phyloP scores from a whole-genome alignment of 768 basidiomycete species.

The Boletus fagicola region DNA sequence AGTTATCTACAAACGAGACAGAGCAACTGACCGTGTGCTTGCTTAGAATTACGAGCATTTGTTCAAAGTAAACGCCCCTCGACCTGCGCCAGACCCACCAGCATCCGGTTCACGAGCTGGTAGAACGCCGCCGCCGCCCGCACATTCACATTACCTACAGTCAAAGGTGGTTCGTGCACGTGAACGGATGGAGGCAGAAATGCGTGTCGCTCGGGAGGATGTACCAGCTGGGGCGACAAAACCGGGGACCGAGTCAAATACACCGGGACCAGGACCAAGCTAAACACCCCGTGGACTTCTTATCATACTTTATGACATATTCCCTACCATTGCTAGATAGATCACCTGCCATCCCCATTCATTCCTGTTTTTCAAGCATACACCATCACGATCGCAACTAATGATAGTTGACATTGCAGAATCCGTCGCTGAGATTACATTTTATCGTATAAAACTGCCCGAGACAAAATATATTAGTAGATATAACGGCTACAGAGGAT shows the following conservation, averaged over 20 bases:
- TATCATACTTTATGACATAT: constrained; percentile 15
- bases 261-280: constrained; percentile 21
- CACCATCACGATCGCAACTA: constrained; percentile 15
- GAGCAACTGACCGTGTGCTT: constrained; percentile 1
- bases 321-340: constrained; percentile 23
- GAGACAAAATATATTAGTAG: not conserved
- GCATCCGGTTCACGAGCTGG: constrained; percentile 37
- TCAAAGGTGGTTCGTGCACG: constrained; percentile 95
- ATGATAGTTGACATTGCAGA: constrained; percentile 6
- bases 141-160: constrained; percentile 89
- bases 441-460: not conserved
- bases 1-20: not conserved
- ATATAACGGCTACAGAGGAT: not conserved
- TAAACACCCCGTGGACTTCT: constrained; percentile 11
- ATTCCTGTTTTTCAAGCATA: constrained; percentile 19
- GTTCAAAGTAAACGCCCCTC: constrained; percentile 84
- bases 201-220: constrained; percentile 32
- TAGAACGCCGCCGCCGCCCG: constrained; percentile 42
- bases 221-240: constrained; percentile 12
- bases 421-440: not conserved
- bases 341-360: constrained; percentile 28
- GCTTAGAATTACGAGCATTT: constrained; percentile 87
- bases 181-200: constrained; percentile 93
- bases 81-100: constrained; percentile 51
- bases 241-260: constrained; percentile 19